Conservation (phyloP, 768 basidiomycete genomes). For the Amanita polypyramis region DNA sequence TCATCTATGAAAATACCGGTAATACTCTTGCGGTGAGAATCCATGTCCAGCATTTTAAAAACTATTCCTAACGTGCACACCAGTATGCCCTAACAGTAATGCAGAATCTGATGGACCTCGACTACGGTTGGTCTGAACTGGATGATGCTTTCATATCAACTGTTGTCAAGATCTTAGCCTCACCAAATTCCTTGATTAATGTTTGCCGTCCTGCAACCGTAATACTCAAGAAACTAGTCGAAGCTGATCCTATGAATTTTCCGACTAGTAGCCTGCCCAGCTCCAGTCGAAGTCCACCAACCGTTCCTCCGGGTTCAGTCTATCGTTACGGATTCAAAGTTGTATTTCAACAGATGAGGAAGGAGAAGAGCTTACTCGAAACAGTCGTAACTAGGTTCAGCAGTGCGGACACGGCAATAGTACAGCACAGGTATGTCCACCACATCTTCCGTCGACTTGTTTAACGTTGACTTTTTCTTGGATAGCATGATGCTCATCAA, state of each 20-base stretch:
- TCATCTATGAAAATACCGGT: constrained; percentile 58
- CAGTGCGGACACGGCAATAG: constrained; percentile 79
- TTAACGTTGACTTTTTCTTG: constrained; percentile 9
- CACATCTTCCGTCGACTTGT: not conserved
- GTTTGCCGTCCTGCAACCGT: constrained; percentile 87
- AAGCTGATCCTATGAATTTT: constrained; percentile 67
- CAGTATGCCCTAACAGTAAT: constrained; percentile 81
- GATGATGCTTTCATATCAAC: constrained; percentile 63
- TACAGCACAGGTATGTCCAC: constrained; percentile 57
- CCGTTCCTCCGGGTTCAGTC: constrained; percentile 54
- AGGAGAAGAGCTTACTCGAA: constrained; percentile 59
- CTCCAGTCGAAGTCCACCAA: constrained; percentile 47
- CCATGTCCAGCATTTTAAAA: constrained; percentile 13
- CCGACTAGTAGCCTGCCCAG: constrained; percentile 48
- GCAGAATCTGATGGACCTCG: constrained; percentile 83
- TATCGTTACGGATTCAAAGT: constrained; percentile 78
- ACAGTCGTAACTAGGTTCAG: constrained; percentile 74
- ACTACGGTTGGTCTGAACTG: constrained; percentile 74
- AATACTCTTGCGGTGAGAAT: constrained; percentile 71
- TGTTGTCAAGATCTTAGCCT: constrained; percentile 71
- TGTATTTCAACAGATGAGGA: constrained; percentile 76
- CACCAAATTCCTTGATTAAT: constrained; percentile 70
- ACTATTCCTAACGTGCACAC: not conserved
- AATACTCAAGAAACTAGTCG: constrained; percentile 82
- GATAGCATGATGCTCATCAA: constrained; percentile 84